Conservation (phyloP, 345 rosid genomes). For the Limnanthes douglasii region DNA sequence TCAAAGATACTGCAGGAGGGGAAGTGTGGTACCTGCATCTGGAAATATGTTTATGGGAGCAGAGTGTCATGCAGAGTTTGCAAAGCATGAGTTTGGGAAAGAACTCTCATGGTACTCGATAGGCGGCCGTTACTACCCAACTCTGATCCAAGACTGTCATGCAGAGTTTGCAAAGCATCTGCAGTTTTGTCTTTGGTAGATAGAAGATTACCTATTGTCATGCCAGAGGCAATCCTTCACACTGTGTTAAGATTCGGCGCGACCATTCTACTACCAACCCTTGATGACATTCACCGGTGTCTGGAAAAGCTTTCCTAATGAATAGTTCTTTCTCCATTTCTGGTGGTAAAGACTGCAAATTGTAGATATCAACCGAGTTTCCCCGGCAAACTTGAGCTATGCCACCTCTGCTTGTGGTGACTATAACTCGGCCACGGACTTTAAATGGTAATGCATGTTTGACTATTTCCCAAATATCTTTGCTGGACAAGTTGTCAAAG, state of each 20-base stretch:
- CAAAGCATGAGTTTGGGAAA: too few species aligned
- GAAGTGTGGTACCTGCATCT: not conserved
- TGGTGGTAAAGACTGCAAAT: slow-evolving; percentile 2
- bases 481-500: slow-evolving; percentile 7
- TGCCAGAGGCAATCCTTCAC: slow-evolving; percentile 8
- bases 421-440: not conserved
- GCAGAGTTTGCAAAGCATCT: not conserved
- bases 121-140: not conserved
- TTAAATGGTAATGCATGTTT: slow-evolving; percentile 3
- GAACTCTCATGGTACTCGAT: not conserved
- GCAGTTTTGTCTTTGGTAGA: not conserved
- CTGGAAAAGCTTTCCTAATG: slow-evolving; percentile 1
- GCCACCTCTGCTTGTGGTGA: slow-evolving; percentile 5
- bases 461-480: slow-evolving; percentile 2
- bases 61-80: too few species aligned
- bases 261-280: not conserved
- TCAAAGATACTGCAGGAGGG: slow-evolving; percentile 12
- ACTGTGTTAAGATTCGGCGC: not conserved
- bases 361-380: not conserved
- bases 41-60: too few species aligned
- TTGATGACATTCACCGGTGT: not conserved
- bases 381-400: not conserved
- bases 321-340: slow-evolving; percentile 1
- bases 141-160: slow-evolving; percentile 1
- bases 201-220: slow-evolving; percentile 1